Evolutionary conservation across 768 basidiomycete genomes (phyloP).

Genomic region (Leccinum variicolor): DNA sequence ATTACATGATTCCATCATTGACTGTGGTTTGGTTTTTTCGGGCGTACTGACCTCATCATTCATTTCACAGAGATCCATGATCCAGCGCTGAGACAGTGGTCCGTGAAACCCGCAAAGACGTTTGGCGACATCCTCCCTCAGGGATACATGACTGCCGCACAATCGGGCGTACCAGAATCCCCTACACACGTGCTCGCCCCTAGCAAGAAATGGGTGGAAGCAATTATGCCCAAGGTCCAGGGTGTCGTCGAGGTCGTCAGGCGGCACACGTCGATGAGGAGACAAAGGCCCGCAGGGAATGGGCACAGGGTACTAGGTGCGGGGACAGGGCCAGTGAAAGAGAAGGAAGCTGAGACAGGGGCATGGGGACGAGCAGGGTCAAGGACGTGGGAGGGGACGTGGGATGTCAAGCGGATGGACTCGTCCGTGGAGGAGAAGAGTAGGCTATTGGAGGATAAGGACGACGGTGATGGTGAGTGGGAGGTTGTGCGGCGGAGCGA

Average conservation of each 20-base stretch:
- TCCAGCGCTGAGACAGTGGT: slow-evolving; percentile 23
- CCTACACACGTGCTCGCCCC: slow-evolving; percentile 13
- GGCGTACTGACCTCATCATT: background rate
- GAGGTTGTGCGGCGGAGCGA: slow-evolving; percentile 15
- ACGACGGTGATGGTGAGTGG: slow-evolving; percentile 1
- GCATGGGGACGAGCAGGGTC: background rate
- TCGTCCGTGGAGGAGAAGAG: slow-evolving; percentile 19
- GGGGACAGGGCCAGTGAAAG: too few species aligned
- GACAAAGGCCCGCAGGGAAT: background rate
- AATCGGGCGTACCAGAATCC: slow-evolving; percentile 17
- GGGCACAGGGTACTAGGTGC: too few species aligned
- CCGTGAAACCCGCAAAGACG: slow-evolving; percentile 29
- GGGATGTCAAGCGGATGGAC: slow-evolving; percentile 7
- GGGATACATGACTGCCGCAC: slow-evolving; percentile 40
- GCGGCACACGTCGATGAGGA: slow-evolving; percentile 17
- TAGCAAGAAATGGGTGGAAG: slow-evolving; percentile 31
- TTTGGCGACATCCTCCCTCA: slow-evolving; percentile 49
- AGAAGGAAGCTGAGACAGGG: background rate
- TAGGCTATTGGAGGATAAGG: slow-evolving; percentile 17
- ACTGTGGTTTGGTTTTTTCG: background rate
- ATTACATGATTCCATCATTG: background rate
- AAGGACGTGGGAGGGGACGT: background rate
- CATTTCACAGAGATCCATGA: slow-evolving; percentile 21
- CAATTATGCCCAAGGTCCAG: slow-evolving; percentile 40
- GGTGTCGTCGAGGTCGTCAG: slow-evolving; percentile 31